Base-by-base conservation (phyloP, 2,329 filamentous ascomycete species). In the Venturiaceae sp. region DNA sequence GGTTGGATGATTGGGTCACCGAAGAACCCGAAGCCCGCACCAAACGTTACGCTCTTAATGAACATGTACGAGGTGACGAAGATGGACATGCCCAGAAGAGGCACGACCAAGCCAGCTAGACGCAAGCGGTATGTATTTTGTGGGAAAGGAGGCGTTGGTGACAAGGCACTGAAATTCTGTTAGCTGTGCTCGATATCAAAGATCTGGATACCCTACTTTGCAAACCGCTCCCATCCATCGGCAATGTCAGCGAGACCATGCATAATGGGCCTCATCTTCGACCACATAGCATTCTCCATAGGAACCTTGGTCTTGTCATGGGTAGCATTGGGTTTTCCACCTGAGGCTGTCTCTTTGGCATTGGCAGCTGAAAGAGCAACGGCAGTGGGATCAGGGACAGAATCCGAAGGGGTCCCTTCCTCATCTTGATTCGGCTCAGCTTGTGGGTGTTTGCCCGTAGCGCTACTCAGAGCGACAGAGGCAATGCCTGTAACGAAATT, bases 221-320 rank as follows among this genome's bases (percentile, higher is more conserved):
- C 82, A 63, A 87, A 79, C 44, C 83, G 75, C 65, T 87, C 84
- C 77, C 82, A 87, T 0, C 75, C 79, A 67, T 87, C 84, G 2
- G 79, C 76, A 3, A 83, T 69, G 61, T 85, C 81, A 23, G 77
- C 80, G 39, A 87, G 67, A 1, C 75, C 75, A 63, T 83, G 81
- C 88, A 94, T 92, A 8, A 86, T 72, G 0, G 87, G 86, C 41
- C 87, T 77, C 70, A 89, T 88, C 69, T 87, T 85, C 11, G 80
- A 81, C 87, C 89, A 92, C 66, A 94, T 87, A 0, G 84, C 84
- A 5, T 83, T 83, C 62, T 88, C 86, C 72, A 92, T 85, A 0
- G 88, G 88, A 30, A 87, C 81, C 68, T 90, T 91, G 5, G 88
- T 88, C 70, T 90, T 89, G 71, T 92, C 87, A 59, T 89, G 80